Base-by-base conservation (phyloP, 805 yeast species). In the Candida oleophila region DNA sequence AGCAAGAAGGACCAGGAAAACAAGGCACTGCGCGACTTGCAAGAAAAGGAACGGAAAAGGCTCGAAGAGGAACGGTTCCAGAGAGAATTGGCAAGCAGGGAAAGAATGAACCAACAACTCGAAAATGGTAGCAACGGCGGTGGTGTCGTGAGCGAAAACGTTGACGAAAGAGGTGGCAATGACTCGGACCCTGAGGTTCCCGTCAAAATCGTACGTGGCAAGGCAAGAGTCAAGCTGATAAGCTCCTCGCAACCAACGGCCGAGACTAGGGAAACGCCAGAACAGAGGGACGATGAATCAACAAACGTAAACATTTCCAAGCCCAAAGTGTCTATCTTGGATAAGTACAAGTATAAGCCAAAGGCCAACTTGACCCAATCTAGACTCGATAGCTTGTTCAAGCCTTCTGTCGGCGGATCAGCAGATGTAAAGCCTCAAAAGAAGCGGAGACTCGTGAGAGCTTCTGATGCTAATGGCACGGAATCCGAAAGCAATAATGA, bases 251-350 rank as follows among this genome's bases (percentile, higher is more conserved):
- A 49, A 54, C 30, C 30, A 7, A 33, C 43, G 15, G n/a, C n/a
- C 14, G 39, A 36, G 22, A 19, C 16, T 16, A 12, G 14, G 14
- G 22, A 36, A 4, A 16, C 19, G 14, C 8, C 16, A 5, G 21
- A n/a, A 19, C 5, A 36, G 4, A 20, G 8, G 8, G 49, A 46
- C 9, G 49, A 47, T 12, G 48, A 41, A 1, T 64, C 66, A 39
- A 70, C 77, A 36, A 73, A 73, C 51, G 76, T 73, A 11, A 68
- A 69, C 39, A 56, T 70, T 16, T 55, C 55, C 36, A 71, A 61
- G 48, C 72, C 77, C 12, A 72, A 68, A 42, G 55, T 66, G 43
- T 71, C 77, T 2, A 71, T 73, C 44, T 60, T 73, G 48, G 76
- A 73, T 46, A 73, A 71, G 49, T 73, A 72, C 49, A 64, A 65